phyloP scores from a whole-genome alignment of 139 green algal genomes.

The Diplosphaera chodatii region DNA sequence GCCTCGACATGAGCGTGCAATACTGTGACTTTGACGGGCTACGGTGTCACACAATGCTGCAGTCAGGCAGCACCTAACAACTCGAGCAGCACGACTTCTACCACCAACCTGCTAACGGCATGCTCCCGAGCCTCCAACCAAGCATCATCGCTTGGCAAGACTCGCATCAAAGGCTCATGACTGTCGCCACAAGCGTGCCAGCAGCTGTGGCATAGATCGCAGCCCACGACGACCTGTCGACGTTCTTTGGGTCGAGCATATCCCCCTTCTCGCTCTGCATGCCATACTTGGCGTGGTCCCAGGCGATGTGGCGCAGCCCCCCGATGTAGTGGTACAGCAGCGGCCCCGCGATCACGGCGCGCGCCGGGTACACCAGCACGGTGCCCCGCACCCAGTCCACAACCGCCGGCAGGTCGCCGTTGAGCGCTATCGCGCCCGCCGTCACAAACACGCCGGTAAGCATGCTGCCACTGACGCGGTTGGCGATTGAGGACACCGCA shows the following conservation, averaged over 20 bases:
- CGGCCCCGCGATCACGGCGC: constrained; percentile 66
- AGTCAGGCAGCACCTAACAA: no score
- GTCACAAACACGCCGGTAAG: constrained; percentile 47
- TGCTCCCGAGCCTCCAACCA: no score
- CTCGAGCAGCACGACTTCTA: no score
- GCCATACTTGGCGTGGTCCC: constrained; percentile 61
- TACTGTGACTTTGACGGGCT: no score
- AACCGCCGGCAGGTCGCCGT: constrained; percentile 54
- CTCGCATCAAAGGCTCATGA: not conserved
- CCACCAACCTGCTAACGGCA: no score
- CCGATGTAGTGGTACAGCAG: constrained; percentile 90
- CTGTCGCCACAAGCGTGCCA: not conserved
- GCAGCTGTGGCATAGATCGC: not conserved
- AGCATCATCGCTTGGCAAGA: no score
- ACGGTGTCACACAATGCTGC: no score
- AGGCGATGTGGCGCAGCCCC: constrained; percentile 75
- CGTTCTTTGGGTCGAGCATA: not conserved
- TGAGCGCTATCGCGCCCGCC: constrained; percentile 59
- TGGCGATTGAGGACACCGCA: constrained; percentile 82
- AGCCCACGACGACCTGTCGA: not conserved
- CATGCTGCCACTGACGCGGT: constrained; percentile 73
- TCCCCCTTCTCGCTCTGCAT: constrained; percentile 1
- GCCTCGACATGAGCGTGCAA: no score
- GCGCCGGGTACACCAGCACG: constrained; percentile 61
- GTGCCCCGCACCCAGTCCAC: constrained; percentile 50